Percentiles rank a stretch among this genome's conserved stretches.
These are phyloP conservation scores for Marsdenia floribunda DNA, from an alignment of 257 asterid genomes.

Conservation along the genomic window DNA sequence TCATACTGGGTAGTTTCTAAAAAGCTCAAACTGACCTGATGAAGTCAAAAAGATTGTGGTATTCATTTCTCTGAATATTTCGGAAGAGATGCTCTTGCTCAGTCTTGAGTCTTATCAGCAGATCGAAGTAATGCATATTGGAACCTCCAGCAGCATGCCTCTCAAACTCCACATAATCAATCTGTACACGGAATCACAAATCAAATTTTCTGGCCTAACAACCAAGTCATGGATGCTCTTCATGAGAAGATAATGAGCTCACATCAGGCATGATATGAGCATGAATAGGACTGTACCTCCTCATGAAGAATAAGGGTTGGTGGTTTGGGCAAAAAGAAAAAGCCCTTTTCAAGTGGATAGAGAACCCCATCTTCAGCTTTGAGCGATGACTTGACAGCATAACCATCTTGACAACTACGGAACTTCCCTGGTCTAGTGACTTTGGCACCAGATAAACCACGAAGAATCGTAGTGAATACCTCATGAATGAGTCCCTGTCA, in stretches of 20 bases:
- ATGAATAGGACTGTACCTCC: slow-evolving; percentile 47
- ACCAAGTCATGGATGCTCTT: slow-evolving; percentile 7
- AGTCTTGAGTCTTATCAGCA: slow-evolving; percentile 75
- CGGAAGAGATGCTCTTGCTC: slow-evolving; percentile 98
- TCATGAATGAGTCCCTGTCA: slow-evolving; percentile 84
- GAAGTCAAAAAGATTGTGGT: slow-evolving; percentile 63
- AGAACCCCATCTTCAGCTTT: slow-evolving; percentile 99
- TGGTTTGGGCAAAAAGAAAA: slow-evolving; percentile 97
- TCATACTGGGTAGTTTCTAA: background rate
- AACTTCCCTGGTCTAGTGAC: slow-evolving; percentile 91
- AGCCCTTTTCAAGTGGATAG: slow-evolving; percentile 96
- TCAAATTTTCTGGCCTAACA: slow-evolving; percentile 21
- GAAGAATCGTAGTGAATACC: slow-evolving; percentile 60
- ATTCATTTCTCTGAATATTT: slow-evolving; percentile 88
- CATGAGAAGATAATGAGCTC: slow-evolving; percentile 2
- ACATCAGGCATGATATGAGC: background rate
- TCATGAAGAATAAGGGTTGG: slow-evolving; percentile 96
- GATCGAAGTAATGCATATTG: slow-evolving; percentile 94
- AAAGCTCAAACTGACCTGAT: slow-evolving; percentile 41
- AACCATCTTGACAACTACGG: slow-evolving; percentile 81
- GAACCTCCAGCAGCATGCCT: slow-evolving; percentile 98
- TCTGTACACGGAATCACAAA: slow-evolving; percentile 32
- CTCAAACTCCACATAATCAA: slow-evolving; percentile 93
- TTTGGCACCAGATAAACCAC: slow-evolving; percentile 91
- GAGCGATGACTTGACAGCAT: slow-evolving; percentile 93